Percentiles rank a stretch among this genome's conserved stretches.
These are phyloP conservation scores for Chrysanthemum makinoi DNA, from an alignment of 129 eudicot species.

Conservation along the genomic window DNA sequence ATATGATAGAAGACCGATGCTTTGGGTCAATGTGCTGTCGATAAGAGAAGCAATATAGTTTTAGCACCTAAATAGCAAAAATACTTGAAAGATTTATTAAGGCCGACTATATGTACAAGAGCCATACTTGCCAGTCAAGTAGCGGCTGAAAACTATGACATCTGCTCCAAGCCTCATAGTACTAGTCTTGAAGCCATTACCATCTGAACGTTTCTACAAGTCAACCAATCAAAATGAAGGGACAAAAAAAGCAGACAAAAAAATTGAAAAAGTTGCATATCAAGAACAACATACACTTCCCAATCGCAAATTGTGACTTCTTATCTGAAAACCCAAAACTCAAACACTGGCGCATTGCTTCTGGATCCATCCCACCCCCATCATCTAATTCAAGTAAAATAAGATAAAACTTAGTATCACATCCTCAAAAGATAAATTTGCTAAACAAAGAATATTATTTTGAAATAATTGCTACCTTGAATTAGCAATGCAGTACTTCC, in stretches of 20 bases:
- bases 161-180: slow-evolving; percentile 82
- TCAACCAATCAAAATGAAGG: slow-evolving; percentile 41
- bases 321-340: slow-evolving; percentile 76
- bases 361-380: slow-evolving; percentile 75
- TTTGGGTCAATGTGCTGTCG: slow-evolving; percentile 50
- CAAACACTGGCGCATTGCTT: slow-evolving; percentile 59
- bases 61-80: not conserved
- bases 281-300: slow-evolving; percentile 57
- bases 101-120: not conserved
- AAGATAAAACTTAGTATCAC: not conserved
- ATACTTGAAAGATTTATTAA: not conserved
- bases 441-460: slow-evolving; percentile 5
- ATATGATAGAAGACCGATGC: slow-evolving; percentile 80
- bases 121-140: slow-evolving; percentile 37
- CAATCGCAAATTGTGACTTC: slow-evolving; percentile 55
- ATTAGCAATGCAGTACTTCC: slow-evolving; percentile 54
- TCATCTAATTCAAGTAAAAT: slow-evolving; percentile 43
- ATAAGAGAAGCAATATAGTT: slow-evolving; percentile 4
- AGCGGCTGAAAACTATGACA: slow-evolving; percentile 63
- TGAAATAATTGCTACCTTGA: slow-evolving; percentile 38
- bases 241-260: slow-evolving; percentile 15
- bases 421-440: not conserved
- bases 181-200: slow-evolving; percentile 76
- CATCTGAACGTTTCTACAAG: slow-evolving; percentile 64
- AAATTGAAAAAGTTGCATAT: not conserved